phyloP scores from a whole-genome alignment of 1,139 yeast species.

The Blastobotrys serpentis region DNA sequence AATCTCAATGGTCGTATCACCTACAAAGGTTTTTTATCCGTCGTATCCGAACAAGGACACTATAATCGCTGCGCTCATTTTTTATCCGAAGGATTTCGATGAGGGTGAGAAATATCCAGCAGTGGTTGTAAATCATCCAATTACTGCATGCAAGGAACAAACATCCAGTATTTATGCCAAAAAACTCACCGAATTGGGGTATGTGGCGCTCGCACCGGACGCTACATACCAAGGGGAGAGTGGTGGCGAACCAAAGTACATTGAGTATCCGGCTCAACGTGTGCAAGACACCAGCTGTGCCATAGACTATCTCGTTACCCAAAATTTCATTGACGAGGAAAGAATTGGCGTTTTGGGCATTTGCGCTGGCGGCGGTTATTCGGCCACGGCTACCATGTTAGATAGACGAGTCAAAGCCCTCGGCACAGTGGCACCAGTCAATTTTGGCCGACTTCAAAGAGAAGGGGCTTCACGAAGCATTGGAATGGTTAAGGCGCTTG shows the following conservation, averaged over 20 bases:
- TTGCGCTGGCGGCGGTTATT: conserved; percentile 24
- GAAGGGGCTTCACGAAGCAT: neutral
- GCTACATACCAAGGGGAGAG: conserved; percentile 25
- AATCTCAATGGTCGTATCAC: conserved; percentile 2
- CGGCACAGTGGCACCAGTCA: neutral
- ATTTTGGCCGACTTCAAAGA: neutral
- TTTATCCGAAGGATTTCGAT: conserved; percentile 1
- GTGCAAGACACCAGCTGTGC: conserved; percentile 21
- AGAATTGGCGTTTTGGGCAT: conserved; percentile 20
- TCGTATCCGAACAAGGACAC: neutral
- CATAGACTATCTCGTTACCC: conserved; percentile 17
- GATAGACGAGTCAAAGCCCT: conserved; percentile 21
- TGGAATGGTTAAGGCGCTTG: neutral
- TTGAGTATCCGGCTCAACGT: conserved; percentile 21
- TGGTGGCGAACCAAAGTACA: conserved; percentile 21
- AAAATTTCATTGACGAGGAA: conserved; percentile 16
- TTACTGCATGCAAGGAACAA: conserved; percentile 2
- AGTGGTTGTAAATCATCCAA: neutral
- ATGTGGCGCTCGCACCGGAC: conserved; percentile 20
- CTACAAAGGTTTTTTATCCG: neutral
- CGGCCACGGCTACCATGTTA: conserved; percentile 18
- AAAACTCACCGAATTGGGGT: conserved; percentile 20
- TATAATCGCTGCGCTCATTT: neutral
- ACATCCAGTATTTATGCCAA: conserved; percentile 17
- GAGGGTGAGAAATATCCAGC: neutral